Evolutionary conservation across 1,284 basidiomycete genomes (phyloP), one percentile per base, ranked within the genome.

Genomic region (Rhodotorula sp.): DNA sequence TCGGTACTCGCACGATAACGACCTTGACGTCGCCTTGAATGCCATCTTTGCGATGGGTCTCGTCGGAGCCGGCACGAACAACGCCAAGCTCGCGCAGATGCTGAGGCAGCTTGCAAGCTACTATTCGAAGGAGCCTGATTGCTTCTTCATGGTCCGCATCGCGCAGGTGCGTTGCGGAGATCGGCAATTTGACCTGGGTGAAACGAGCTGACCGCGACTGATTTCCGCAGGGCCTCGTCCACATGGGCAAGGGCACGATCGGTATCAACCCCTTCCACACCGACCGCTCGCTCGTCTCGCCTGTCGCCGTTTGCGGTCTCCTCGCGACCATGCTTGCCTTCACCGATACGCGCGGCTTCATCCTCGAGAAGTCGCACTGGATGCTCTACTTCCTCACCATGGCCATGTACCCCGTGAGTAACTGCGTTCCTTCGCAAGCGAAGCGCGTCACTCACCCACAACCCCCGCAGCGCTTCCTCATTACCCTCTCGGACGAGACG

Each of bases 1-100:
- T n/a, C 97, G 96, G 81, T 99, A 99, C 84, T 96, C 93, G 74
- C 96, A 99, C 84, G 96, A 99, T 84, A 94, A 90, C 78, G 96
- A 99, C 81, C 88, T 98, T 48, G 86, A 88, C 66, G 96, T 99
- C 22, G 96, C 95, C 0, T 86, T 94, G 67, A 99, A 98, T 78
- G 92, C 96, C 34, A 99, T 99, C 81, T 90, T 99, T 75, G 94
- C 95, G 4, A 99, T 99, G 95, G 96, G 96, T 77, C 85, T 99
- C 27, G 91, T 99, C 62, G 96, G 96, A 46, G 95, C 95, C 0
- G 96, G 96, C 48, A 94, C 94, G 39, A 99, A 99, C 83, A 99
- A 99, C 76, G 96, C 96, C 6, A 88, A 94, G 56, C 85, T 99
- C 46, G 94, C 90, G 24, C 96, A 99, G 82, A 97, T 99, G 93